These are phyloP conservation scores for Aspergillus sp. DNA, from an alignment of 2,329 filamentous ascomycete species.

Conservation along the genomic window DNA sequence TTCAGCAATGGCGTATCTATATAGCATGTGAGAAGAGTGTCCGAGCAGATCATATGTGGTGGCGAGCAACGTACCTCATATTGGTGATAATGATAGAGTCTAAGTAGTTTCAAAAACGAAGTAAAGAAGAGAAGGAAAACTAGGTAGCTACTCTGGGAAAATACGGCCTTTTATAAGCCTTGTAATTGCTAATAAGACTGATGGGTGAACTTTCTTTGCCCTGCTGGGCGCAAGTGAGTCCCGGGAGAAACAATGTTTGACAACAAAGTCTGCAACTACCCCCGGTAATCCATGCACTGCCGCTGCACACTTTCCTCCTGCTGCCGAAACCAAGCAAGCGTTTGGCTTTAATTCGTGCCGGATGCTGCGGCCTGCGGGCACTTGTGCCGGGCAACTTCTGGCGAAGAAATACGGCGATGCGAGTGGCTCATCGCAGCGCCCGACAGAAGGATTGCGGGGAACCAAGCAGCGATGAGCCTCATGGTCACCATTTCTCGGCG, in stretches of 20 bases:
- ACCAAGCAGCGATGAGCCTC: constrained; percentile 8
- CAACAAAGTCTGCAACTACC: neutral
- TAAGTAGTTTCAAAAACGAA: neutral
- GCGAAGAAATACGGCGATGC: neutral
- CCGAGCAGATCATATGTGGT: neutral
- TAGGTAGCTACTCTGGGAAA: neutral
- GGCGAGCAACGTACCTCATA: constrained; percentile 14
- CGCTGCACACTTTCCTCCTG: neutral
- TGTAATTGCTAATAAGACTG: neutral
- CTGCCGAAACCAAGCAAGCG: neutral
- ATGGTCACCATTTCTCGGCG: neutral
- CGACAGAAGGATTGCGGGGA: neutral
- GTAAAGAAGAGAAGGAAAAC: neutral
- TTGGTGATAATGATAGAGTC: neutral
- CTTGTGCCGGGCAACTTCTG: constrained; percentile 1
- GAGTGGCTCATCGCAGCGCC: constrained; percentile 5
- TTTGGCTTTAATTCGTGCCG: neutral
- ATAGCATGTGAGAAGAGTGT: neutral
- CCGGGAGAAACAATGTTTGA: neutral
- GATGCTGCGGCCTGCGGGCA: neutral
- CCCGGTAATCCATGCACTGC: constrained; percentile 1
- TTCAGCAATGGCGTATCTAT: constrained; percentile 69
- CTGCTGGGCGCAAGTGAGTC: neutral
- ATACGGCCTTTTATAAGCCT: neutral
- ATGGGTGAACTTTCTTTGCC: neutral